Percentiles rank a stretch among this genome's conserved stretches.
Conservation (phyloP, 345 rosid species). For the Eutrema yunnanense region DNA sequence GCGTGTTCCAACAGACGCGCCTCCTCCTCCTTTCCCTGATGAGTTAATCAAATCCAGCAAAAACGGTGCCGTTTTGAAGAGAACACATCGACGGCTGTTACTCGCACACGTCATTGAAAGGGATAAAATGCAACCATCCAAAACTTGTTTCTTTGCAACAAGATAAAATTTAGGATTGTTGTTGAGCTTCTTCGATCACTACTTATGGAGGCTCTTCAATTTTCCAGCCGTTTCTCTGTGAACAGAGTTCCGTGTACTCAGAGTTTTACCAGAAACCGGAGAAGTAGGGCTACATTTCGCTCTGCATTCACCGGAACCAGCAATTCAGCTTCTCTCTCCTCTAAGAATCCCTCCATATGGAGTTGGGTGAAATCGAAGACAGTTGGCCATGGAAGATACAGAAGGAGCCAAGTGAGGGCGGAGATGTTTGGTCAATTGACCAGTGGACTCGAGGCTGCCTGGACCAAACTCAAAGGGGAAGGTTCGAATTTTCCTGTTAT, state of each 20-base stretch:
- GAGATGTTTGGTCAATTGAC: conserved; percentile 98
- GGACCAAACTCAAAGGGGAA: conserved; percentile 97
- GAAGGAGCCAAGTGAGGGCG: conserved; percentile 51
- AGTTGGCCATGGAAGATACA: conserved; percentile 35
- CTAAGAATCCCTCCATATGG: conserved; percentile 52
- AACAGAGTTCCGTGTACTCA: conserved; percentile 8
- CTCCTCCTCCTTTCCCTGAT: no score
- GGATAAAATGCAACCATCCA: conserved; percentile 9
- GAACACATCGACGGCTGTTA: conserved; percentile 12
- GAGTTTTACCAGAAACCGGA: neutral
- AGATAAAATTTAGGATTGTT: conserved; percentile 1
- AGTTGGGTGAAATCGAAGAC: conserved; percentile 53
- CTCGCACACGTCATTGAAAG: conserved; percentile 8
- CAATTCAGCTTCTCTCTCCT: conserved; percentile 44
- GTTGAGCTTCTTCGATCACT: conserved; percentile 21
- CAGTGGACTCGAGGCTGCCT: conserved; percentile 91
- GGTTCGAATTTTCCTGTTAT: conserved; percentile 35
- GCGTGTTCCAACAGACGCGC: neutral
- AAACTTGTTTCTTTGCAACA: neutral
- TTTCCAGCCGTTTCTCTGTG: conserved; percentile 6
- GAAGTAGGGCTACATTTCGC: conserved; percentile 22
- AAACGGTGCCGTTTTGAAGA: neutral
- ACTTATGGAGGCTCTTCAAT: conserved; percentile 26
- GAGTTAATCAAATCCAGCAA: neutral
- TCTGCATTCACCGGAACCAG: conserved; percentile 41